These are phyloP conservation scores for Corinectria fuckeliana DNA, from an alignment of 2,329 filamentous ascomycete genomes.

Conservation along the genomic window DNA sequence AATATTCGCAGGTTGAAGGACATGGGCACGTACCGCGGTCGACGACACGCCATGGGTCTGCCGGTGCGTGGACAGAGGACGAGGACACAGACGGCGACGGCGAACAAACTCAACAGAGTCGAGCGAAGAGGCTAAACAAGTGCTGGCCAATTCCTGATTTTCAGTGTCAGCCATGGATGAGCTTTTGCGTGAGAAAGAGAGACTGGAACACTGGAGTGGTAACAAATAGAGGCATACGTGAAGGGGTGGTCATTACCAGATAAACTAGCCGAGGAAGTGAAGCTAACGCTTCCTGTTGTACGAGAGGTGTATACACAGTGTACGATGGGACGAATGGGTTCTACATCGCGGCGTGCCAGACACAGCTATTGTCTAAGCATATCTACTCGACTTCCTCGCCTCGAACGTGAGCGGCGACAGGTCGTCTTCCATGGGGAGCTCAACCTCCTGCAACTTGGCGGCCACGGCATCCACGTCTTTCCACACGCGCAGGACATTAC, in stretches of 20 bases:
- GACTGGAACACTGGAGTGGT: background rate
- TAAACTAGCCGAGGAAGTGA: slow-evolving; percentile 10
- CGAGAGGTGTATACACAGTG: slow-evolving; percentile 42
- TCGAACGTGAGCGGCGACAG: slow-evolving; percentile 25
- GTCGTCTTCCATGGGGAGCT: slow-evolving; percentile 61
- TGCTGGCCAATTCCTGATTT: background rate
- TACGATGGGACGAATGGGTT: slow-evolving; percentile 35
- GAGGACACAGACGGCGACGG: slow-evolving; percentile 71
- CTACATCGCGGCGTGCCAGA: slow-evolving; percentile 12
- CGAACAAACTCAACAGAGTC: slow-evolving; percentile 67
- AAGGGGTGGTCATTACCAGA: slow-evolving; percentile 2
- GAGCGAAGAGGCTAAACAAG: slow-evolving; percentile 46
- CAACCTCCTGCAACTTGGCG: slow-evolving; percentile 64
- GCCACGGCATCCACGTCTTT: slow-evolving; percentile 77
- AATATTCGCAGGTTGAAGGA: slow-evolving; percentile 88
- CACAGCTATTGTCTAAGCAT: slow-evolving; percentile 6
- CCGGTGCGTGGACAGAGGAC: slow-evolving; percentile 92
- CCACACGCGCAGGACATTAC: slow-evolving; percentile 87
- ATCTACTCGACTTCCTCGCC: background rate
- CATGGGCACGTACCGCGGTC: slow-evolving; percentile 88
- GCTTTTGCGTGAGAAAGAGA: background rate
- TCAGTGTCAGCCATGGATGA: background rate
- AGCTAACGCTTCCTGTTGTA: slow-evolving; percentile 32
- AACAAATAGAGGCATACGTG: slow-evolving; percentile 3
- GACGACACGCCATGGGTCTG: slow-evolving; percentile 89